Evolutionary conservation across 2,329 filamentous ascomycete species (phyloP), one percentile per base, ranked within the genome.

Genomic region (Colletotrichum camelliae): DNA sequence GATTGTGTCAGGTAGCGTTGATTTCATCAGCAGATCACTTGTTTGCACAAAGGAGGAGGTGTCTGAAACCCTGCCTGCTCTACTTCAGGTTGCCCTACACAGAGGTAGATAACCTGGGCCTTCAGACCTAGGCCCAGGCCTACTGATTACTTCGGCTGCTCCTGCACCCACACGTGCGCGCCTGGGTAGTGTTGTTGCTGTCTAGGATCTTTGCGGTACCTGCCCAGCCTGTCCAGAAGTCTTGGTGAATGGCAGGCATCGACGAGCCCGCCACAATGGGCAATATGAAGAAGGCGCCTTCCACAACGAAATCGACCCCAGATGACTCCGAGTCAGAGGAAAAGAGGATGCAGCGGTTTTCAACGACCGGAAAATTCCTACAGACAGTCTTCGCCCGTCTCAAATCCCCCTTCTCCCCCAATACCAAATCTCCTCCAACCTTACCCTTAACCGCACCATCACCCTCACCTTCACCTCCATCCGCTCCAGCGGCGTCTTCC

Each of bases 371-470:
- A 18, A 72, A 72, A 48, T 77, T 77, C 43, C 62, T 78, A 27
- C 70, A 74, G 21, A 66, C 57, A n/a, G 71, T 78, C n/a, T 75
- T 78, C 37, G 66, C 39, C n/a, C 77, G 72, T 24, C 72, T 78
- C 39, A 73, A 76, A 15, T 73, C 75, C 21, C 70, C 65, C 13
- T 68, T 70, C 31, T 73, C 75, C 15, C 66, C 66, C 13, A 75
- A n/a, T 24, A 33, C 71, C 33, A 61, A 65, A 55, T 52, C 66
- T 21, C 27, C 66, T 21, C 43, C 67, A 12, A 15, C 33, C 9
- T 15, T 16, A 12, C 24, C 62, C 9, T 27, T 16, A 16, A 18
- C 29, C 13, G 10, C 64, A 33, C 10, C 69, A 29, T 48, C 75
- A 16, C 16, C 57, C 16, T 64, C 62, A 16, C 15, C 48, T 35